phyloP scores from a whole-genome alignment of 768 basidiomycete genomes.

The Pleurotus tuoliensis region DNA sequence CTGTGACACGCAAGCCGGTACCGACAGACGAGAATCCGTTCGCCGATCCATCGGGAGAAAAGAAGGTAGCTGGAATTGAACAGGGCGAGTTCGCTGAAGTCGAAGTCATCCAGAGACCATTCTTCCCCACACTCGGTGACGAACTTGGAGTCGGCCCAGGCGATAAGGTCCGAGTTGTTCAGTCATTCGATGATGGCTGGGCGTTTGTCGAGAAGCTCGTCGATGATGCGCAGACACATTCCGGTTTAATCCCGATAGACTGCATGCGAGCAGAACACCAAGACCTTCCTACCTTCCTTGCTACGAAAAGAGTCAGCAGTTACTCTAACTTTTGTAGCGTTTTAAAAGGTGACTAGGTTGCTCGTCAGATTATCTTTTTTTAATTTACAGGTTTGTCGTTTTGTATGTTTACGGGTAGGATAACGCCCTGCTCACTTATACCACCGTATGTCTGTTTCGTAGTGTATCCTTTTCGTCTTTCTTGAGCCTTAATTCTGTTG shows the following conservation, averaged over 20 bases:
- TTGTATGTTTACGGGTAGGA: background rate
- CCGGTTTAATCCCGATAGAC: constrained; percentile 67
- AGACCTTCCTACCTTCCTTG: constrained; percentile 44
- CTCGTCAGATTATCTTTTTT: background rate
- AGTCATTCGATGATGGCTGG: constrained; percentile 71
- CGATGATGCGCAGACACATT: constrained; percentile 21
- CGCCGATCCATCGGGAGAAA: constrained; percentile 14
- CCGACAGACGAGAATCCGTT: constrained; percentile 20
- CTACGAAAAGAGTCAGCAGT: constrained; percentile 44
- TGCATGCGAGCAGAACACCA: constrained; percentile 52
- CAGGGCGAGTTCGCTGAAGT: constrained; percentile 31
- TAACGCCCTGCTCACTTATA: background rate
- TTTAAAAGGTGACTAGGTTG: background rate
- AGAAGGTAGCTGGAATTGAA: background rate
- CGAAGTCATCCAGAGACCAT: constrained; percentile 53
- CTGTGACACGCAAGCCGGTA: constrained; percentile 7
- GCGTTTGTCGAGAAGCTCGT: constrained; percentile 49
- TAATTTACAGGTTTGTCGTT: background rate
- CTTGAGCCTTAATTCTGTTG: no score
- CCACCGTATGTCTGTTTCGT: background rate
- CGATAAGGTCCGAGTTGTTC: constrained; percentile 50
- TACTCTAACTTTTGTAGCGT: constrained; percentile 5
- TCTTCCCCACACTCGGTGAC: constrained; percentile 53
- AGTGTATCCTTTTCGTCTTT: no score
- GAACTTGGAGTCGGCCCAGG: constrained; percentile 51